Conservation (phyloP, 441 rosid genomes). For the Adansonia madagascariensis region DNA sequence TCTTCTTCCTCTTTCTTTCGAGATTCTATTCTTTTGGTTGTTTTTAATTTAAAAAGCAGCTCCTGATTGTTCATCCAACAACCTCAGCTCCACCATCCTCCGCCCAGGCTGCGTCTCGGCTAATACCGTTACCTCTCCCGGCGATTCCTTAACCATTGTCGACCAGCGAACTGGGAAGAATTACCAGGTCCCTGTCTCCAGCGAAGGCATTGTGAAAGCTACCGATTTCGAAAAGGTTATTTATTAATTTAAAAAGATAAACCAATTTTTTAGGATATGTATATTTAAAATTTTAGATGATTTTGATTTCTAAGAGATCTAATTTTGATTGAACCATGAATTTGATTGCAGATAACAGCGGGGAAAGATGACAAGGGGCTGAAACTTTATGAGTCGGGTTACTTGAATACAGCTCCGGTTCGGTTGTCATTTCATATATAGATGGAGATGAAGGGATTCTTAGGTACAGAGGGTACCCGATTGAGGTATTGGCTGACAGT, state of each 20-base stretch:
- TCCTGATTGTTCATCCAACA: conserved; percentile 20
- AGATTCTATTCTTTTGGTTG: too few relatives aligned
- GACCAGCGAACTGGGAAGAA: conserved; percentile 36
- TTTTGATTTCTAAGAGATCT: too few relatives aligned
- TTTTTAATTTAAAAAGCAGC: conserved; percentile 23
- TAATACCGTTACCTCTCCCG: conserved; percentile 42
- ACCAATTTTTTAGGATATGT: background rate
- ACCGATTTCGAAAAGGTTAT: conserved; percentile 75
- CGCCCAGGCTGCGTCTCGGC: conserved; percentile 59
- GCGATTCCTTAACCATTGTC: conserved; percentile 56
- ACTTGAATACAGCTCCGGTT: conserved; percentile 90
- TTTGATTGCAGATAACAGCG: conserved; percentile 57
- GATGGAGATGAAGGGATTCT: conserved; percentile 93
- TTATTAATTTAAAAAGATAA: background rate
- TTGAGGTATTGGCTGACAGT: conserved; percentile 80
- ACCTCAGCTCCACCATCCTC: conserved; percentile 32
- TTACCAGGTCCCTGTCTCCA: conserved; percentile 60
- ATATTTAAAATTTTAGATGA: too few relatives aligned
- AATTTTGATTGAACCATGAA: background rate
- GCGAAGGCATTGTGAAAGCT: conserved; percentile 71
- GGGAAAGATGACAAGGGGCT: conserved; percentile 84
- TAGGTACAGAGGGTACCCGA: conserved; percentile 80
- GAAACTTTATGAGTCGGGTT: conserved; percentile 88
- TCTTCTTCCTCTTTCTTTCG: background rate
- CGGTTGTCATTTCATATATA: conserved; percentile 77